These are phyloP conservation scores for Pleoardoris graminearum DNA, from an alignment of 2,329 filamentous ascomycete genomes.

Conservation along the genomic window DNA sequence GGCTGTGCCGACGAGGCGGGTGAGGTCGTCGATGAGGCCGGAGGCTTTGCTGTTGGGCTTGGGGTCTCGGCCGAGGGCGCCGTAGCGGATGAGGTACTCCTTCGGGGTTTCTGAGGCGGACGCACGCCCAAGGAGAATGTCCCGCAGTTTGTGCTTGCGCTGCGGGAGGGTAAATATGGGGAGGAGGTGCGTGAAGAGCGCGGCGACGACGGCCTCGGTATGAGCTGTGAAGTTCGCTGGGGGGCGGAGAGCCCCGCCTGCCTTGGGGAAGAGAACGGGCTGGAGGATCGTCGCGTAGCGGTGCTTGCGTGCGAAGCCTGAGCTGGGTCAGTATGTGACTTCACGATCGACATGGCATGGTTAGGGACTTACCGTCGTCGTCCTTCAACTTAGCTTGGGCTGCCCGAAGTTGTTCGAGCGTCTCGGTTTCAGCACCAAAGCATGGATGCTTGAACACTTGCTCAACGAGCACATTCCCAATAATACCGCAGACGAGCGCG, in stretches of 20 bases:
- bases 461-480: conserved; percentile 37
- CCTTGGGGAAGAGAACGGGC: neutral
- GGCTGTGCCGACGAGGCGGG: conserved; percentile 23
- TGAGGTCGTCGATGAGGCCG: neutral
- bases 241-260: conserved; percentile 7
- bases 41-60: neutral
- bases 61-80: neutral
- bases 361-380: conserved; percentile 29
- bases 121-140: too few species aligned
- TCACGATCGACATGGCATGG: conserved; percentile 8
- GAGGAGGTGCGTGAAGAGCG: conserved; percentile 25
- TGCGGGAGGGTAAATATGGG: conserved; percentile 23
- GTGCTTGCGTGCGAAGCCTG: conserved; percentile 4
- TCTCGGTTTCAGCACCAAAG: conserved; percentile 23
- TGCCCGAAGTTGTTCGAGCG: conserved; percentile 8
- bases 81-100: too few species aligned
- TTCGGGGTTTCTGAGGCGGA: too few species aligned
- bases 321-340: neutral
- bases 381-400: conserved; percentile 16
- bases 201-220: conserved; percentile 17
- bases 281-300: neutral
- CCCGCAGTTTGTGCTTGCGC: too few species aligned
- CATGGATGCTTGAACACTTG: conserved; percentile 33
- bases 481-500: conserved; percentile 30
- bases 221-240: conserved; percentile 31